Conservation (phyloP, 495 filamentous ascomycete genomes). For the Platismatia glauca region DNA sequence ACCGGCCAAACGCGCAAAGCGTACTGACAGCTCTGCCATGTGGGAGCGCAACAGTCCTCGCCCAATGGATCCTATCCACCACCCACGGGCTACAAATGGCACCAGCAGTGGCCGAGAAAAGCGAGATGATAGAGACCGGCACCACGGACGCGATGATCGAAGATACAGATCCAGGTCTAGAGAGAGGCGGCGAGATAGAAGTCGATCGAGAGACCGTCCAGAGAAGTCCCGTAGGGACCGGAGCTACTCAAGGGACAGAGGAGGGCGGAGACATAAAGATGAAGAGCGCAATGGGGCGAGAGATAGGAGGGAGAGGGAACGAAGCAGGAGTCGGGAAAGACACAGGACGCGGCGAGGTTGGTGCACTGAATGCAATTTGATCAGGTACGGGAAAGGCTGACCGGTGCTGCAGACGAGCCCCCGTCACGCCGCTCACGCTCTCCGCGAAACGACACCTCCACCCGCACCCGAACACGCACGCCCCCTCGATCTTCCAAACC, state of each 20-base stretch:
- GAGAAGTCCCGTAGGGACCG: conserved; percentile 33
- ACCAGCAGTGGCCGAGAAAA: conserved; percentile 5
- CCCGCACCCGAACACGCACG: conserved; percentile 31
- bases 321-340: conserved; percentile 41
- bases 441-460: conserved; percentile 28
- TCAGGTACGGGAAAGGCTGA: conserved; percentile 17
- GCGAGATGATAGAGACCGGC: conserved; percentile 14
- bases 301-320: conserved; percentile 34
- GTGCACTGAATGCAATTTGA: neutral
- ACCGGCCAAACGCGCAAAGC: conserved; percentile 45
- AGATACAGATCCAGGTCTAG: conserved; percentile 29
- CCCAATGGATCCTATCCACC: conserved; percentile 12
- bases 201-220: conserved; percentile 26
- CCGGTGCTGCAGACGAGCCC: conserved; percentile 13
- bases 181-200: conserved; percentile 25
- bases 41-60: conserved; percentile 39
- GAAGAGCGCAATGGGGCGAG: conserved; percentile 33
- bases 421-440: conserved; percentile 36
- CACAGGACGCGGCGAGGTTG: conserved; percentile 14
- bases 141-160: conserved; percentile 30
- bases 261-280: conserved; percentile 29
- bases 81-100: neutral
- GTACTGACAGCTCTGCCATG: conserved; percentile 45
- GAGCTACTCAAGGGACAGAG: conserved; percentile 40
- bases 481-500: conserved; percentile 33